Base-by-base conservation (phyloP, 148 eudicot species). In the Euryodendron excelsum region DNA sequence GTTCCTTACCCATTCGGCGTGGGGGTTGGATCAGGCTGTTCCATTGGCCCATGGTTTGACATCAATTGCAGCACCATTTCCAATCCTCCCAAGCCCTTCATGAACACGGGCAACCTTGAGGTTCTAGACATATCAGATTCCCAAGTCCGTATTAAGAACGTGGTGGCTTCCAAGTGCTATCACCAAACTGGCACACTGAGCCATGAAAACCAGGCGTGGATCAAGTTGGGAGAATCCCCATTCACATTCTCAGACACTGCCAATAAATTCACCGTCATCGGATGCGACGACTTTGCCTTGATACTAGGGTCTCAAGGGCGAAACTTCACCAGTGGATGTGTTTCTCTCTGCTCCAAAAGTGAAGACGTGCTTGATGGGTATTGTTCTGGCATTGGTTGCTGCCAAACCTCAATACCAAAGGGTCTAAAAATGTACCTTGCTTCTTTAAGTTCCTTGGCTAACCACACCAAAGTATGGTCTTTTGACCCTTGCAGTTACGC, bases 1-100 rank as follows among this genome's bases (percentile, higher is more conserved):
- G 48, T 88, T 7, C 94, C 91, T 0, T 90, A 87, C 73, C 94
- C 91, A 0, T 88, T 90, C 36, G 91, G 94, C 6, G 72, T 90
- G 2, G 87, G 84, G 0, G 37, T 30, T 0, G 80, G 60, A 0
- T 15, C 79, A 0, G 77, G 75, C 0, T 90, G 94, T 45, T 88
- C 89, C 11, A 68, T 76, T 13, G 72, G 65, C 48, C 11, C 76
- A 0, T 44, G 9, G 62, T 90, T 80, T 9, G 79, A 70, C 27
- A 31, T 90, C 60, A 44, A 47, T 25, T 90, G 94, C 72, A 73
- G 73, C 68, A 53, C 80, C 0, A 60, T 84, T 15, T 83, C 33
- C n/a, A 53, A 67, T 52, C 85, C 88, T 52, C 89, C 91, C 0
- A 88, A 69, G 30, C 44, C 89, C 45, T 78, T 85, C 70, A 14